phyloP scores from a whole-genome alignment of 2,329 filamentous ascomycete genomes.

The Aspergillus ruber region DNA sequence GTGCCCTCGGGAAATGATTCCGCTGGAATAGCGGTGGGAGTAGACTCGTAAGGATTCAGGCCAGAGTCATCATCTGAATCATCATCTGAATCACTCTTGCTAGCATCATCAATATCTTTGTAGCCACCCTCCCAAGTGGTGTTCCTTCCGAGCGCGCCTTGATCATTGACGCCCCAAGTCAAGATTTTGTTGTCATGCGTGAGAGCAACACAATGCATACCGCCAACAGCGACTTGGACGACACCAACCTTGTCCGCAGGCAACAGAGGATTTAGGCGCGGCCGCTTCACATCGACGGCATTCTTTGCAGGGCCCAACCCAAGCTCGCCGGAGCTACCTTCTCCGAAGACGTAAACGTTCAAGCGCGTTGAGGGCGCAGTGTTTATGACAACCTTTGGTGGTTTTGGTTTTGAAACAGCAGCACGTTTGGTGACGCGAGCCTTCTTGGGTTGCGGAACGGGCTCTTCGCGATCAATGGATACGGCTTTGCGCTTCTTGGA shows the following conservation, averaged over 20 bases:
- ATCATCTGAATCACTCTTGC: conserved; percentile 40
- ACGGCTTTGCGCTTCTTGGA: conserved; percentile 31
- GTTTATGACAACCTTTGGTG: conserved; percentile 51
- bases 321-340: conserved; percentile 74
- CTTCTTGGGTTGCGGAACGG: conserved; percentile 24
- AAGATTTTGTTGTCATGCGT: conserved; percentile 75
- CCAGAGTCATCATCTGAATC: conserved; percentile 40
- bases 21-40: conserved; percentile 45
- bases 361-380: conserved; percentile 50
- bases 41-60: conserved; percentile 52
- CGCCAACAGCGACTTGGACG: conserved; percentile 69
- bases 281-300: conserved; percentile 66
- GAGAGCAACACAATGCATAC: conserved; percentile 73
- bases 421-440: conserved; percentile 21
- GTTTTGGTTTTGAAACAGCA: conserved; percentile 24
- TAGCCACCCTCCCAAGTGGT: conserved; percentile 62
- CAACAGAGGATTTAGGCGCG: conserved; percentile 61
- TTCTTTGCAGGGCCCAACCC: conserved; percentile 65
- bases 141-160: conserved; percentile 70
- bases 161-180: conserved; percentile 84
- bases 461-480: conserved; percentile 19
- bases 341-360: conserved; percentile 74
- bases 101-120: conserved; percentile 43
- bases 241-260: conserved; percentile 54
- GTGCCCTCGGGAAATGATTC: conserved; percentile 48